These are phyloP conservation scores for Jatropha curcas DNA, from an alignment of 345 rosid genomes.

Conservation along the genomic window DNA sequence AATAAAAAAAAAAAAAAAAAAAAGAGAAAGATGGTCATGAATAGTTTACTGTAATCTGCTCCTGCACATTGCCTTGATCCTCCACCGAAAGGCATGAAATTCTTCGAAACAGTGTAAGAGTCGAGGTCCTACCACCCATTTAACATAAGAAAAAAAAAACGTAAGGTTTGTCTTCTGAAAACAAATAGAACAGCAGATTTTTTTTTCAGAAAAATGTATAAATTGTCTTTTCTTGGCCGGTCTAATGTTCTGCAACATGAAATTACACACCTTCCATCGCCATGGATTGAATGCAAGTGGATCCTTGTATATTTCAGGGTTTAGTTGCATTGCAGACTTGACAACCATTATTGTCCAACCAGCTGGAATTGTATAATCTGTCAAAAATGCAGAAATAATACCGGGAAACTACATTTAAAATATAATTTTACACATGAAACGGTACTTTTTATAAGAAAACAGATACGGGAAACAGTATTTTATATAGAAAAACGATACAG, in stretches of 20 bases:
- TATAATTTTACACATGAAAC: too few species aligned
- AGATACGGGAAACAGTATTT: too few species aligned
- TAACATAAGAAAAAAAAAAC: not conserved
- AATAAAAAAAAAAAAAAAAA: too few species aligned
- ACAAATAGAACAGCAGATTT: not conserved
- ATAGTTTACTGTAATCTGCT: conserved; percentile 45
- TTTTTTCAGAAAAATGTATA: too few species aligned
- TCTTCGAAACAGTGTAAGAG: conserved; percentile 25
- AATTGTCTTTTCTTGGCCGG: not conserved
- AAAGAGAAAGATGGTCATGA: conserved; percentile 37
- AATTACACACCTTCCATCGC: conserved; percentile 40
- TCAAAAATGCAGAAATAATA: too few species aligned
- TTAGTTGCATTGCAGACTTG: conserved; percentile 30
- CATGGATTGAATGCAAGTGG: conserved; percentile 49
- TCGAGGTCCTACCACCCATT: conserved; percentile 23
- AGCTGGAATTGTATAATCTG: conserved; percentile 47
- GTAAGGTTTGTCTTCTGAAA: too few species aligned
- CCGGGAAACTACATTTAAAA: too few species aligned
- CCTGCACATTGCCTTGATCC: conserved; percentile 49
- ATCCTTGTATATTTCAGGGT: conserved; percentile 32
- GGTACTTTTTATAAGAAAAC: too few species aligned
- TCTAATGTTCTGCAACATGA: not conserved
- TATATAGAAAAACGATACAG: too few species aligned
- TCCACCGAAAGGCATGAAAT: conserved; percentile 50
- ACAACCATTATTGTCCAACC: conserved; percentile 44